phyloP scores from a whole-genome alignment of 495 filamentous ascomycete species.

The Lasiosphaeria hispida region DNA sequence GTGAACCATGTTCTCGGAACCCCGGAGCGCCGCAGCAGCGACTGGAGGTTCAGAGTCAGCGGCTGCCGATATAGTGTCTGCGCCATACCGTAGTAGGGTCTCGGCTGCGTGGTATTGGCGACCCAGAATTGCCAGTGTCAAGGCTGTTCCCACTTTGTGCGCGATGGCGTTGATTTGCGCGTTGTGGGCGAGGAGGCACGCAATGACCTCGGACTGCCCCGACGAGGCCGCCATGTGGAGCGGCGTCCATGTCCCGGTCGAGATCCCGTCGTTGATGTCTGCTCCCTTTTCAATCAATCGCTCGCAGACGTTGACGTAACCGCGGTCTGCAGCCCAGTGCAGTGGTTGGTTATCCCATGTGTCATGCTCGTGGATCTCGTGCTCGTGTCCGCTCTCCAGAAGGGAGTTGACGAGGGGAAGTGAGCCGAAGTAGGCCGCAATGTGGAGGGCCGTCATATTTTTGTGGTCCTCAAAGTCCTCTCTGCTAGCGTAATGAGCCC shows the following conservation, averaged over 20 bases:
- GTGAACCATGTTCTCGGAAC: conserved; percentile 9
- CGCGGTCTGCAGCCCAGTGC: conserved; percentile 14
- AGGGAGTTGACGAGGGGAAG: conserved; percentile 16
- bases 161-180: conserved; percentile 15
- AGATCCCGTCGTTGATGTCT: conserved; percentile 9
- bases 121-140: conserved; percentile 12
- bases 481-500: conserved; percentile 8
- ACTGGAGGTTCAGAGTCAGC: conserved; percentile 10
- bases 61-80: not conserved
- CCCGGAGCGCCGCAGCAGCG: conserved; percentile 9
- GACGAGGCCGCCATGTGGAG: conserved; percentile 15
- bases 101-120: conserved; percentile 5
- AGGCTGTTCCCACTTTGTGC: conserved; percentile 8
- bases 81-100: conserved; percentile 6
- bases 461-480: conserved; percentile 2
- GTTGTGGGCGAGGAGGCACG: not conserved
- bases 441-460: conserved; percentile 14
- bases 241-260: conserved; percentile 9
- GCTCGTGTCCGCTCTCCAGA: conserved; percentile 11
- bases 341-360: conserved; percentile 15
- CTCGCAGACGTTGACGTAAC: conserved; percentile 11
- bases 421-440: conserved; percentile 15
- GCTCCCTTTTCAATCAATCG: conserved; percentile 6
- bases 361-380: conserved; percentile 12
- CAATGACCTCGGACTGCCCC: conserved; percentile 12